Evolutionary conservation across 768 basidiomycete species (phyloP).

Genomic region (Rhodosporidiobolus sp.): DNA sequence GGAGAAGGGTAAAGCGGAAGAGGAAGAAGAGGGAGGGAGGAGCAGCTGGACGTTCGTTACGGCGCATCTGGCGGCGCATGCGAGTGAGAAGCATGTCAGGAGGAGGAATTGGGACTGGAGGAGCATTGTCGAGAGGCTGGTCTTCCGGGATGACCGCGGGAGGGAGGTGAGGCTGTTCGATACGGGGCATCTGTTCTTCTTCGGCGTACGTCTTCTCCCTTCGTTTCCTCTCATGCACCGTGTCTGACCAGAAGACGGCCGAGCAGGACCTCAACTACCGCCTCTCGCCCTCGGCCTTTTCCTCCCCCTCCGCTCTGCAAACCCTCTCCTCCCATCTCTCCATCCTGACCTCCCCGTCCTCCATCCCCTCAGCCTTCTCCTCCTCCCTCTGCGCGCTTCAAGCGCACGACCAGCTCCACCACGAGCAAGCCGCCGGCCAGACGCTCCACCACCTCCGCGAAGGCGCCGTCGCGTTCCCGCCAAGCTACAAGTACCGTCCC

Average conservation of each 20-base stretch:
- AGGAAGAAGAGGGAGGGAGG: conserved; percentile 57
- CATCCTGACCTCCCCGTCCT: conserved; percentile 49
- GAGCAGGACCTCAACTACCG: conserved; percentile 54
- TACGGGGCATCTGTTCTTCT: conserved; percentile 84
- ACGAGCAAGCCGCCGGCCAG: conserved; percentile 64
- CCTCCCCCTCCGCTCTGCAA: conserved; percentile 34
- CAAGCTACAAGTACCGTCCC: conserved; percentile 71
- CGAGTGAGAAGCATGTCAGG: conserved; percentile 56
- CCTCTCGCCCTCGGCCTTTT: conserved; percentile 11
- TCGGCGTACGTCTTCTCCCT: conserved; percentile 72
- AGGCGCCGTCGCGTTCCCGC: conserved; percentile 86
- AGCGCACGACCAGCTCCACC: conserved; percentile 45
- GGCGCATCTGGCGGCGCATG: conserved; percentile 85
- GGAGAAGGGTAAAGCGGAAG: neutral
- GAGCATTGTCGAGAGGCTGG: conserved; percentile 72
- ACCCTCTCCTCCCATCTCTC: conserved; percentile 51
- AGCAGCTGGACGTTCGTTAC: conserved; percentile 69
- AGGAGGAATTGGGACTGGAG: conserved; percentile 72
- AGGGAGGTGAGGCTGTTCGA: conserved; percentile 58
- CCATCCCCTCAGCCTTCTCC: neutral
- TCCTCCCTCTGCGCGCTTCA: conserved; percentile 29
- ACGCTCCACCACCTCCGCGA: conserved; percentile 73
- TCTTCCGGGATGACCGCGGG: conserved; percentile 62
- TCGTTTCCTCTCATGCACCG: neutral
- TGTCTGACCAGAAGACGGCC: neutral